phyloP scores from a whole-genome alignment of 192 early-diverging fungal species.

The Podila epigama region DNA sequence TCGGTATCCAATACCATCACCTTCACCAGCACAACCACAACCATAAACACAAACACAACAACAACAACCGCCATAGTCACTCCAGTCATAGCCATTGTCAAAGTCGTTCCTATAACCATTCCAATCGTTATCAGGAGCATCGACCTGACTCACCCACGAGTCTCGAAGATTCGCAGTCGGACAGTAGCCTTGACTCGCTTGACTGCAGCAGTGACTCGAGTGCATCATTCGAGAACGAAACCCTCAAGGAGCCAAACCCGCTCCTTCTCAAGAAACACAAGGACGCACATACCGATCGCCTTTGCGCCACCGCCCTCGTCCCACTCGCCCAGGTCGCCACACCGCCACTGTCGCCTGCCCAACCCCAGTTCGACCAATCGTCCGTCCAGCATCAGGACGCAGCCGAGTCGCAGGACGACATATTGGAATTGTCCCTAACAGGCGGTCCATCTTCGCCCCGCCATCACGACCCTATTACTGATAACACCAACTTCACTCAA shows the following conservation, averaged over 20 bases:
- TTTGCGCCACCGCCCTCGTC: neutral
- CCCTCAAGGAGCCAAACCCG: neutral
- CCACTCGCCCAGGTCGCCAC: conserved; percentile 30
- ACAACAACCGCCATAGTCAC: conserved; percentile 4
- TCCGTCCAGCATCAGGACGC: neutral
- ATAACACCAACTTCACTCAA: no score
- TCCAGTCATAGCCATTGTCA: no score
- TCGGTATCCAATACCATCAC: neutral
- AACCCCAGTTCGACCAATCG: conserved; percentile 11
- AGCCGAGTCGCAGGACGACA: no score
- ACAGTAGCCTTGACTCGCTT: conserved; percentile 15
- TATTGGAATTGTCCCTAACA: no score
- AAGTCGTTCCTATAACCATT: no score
- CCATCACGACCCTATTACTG: no score
- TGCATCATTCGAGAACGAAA: neutral
- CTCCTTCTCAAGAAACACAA: neutral
- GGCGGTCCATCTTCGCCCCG: no score
- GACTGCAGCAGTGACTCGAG: conserved; percentile 9
- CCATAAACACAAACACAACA: conserved; percentile 1
- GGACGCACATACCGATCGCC: neutral
- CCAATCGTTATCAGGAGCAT: neutral
- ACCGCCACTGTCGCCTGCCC: conserved; percentile 29
- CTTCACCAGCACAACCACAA: neutral
- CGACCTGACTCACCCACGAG: conserved; percentile 38
- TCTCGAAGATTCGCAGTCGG: conserved; percentile 38